Conservation (phyloP, 495 filamentous ascomycete species). For the Cairneyella variabilis region DNA sequence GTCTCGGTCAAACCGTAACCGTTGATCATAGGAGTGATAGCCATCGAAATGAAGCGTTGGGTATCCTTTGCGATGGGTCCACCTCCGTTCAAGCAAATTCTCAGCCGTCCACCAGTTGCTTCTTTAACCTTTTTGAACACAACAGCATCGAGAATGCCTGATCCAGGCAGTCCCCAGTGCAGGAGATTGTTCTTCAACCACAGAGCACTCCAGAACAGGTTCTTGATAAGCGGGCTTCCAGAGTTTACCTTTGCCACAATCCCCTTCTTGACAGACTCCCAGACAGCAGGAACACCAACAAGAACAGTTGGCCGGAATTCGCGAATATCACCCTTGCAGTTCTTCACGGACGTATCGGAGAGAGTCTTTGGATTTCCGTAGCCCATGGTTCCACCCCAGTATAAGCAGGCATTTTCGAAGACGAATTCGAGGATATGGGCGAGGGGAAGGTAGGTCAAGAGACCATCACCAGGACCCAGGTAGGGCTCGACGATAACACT, state of each 20-base stretch:
- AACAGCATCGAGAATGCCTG: constrained; percentile 64
- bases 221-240: constrained; percentile 65
- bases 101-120: constrained; percentile 77
- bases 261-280: constrained; percentile 98
- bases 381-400: constrained; percentile 96
- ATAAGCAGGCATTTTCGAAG: constrained; percentile 88
- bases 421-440: constrained; percentile 97
- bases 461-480: constrained; percentile 78
- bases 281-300: constrained; percentile 94
- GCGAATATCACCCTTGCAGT: constrained; percentile 93
- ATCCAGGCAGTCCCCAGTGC: constrained; percentile 69
- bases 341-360: constrained; percentile 83
- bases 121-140: constrained; percentile 93
- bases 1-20: constrained; percentile 99
- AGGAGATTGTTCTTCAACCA: constrained; percentile 79
- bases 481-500: constrained; percentile 80
- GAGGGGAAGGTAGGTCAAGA: constrained; percentile 89
- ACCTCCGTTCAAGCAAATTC: constrained; percentile 82
- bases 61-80: constrained; percentile 85
- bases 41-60: constrained; percentile 83
- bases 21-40: constrained; percentile 81
- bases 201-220: constrained; percentile 91
- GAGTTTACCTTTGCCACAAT: constrained; percentile 83
- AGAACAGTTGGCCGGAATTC: constrained; percentile 90
- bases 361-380: constrained; percentile 94